A percentile compares a stretch with the other conserved stretches of the same genome.
Evolutionary conservation across 805 yeast species (phyloP).

Genomic region (Sugiyamaella boreocaroliniensis): DNA sequence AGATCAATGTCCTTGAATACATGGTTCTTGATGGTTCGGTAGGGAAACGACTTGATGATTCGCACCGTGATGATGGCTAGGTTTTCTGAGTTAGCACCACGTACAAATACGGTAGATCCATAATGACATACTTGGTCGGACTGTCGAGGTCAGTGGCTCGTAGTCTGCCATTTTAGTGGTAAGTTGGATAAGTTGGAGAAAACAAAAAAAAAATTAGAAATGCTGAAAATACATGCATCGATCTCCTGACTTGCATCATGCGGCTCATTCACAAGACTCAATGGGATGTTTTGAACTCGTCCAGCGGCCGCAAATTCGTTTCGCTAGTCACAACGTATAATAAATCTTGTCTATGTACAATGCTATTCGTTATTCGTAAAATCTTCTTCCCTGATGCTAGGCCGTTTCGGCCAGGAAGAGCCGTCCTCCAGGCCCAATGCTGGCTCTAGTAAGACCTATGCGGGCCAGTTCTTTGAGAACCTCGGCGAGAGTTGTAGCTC

Average conservation of each 20-base stretch:
- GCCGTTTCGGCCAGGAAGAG: neutral
- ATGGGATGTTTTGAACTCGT: neutral
- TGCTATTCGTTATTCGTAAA: neutral
- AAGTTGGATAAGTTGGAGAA: neutral
- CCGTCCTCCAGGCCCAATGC: neutral
- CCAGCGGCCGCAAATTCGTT: too few species aligned
- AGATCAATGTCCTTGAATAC: constrained; percentile 62
- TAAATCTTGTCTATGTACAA: neutral
- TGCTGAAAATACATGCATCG: neutral
- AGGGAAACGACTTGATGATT: constrained; percentile 81
- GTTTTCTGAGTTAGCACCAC: constrained; percentile 21
- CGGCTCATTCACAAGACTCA: neutral
- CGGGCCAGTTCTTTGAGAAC: neutral
- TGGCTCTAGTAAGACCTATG: neutral
- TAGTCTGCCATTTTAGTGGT: constrained; percentile 26
- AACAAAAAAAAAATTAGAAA: too few species aligned
- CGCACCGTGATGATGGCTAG: constrained; percentile 73
- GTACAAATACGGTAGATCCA: neutral
- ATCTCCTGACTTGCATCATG: neutral
- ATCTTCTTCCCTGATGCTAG: neutral
- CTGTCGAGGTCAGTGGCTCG: constrained; percentile 76
- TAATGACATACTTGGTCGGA: constrained; percentile 50
- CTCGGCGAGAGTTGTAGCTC: neutral
- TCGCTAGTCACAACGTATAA: too few species aligned
- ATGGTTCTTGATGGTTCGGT: constrained; percentile 24